Conservation (phyloP, 352 stramenopile genomes). For the Pythium dissimile region DNA sequence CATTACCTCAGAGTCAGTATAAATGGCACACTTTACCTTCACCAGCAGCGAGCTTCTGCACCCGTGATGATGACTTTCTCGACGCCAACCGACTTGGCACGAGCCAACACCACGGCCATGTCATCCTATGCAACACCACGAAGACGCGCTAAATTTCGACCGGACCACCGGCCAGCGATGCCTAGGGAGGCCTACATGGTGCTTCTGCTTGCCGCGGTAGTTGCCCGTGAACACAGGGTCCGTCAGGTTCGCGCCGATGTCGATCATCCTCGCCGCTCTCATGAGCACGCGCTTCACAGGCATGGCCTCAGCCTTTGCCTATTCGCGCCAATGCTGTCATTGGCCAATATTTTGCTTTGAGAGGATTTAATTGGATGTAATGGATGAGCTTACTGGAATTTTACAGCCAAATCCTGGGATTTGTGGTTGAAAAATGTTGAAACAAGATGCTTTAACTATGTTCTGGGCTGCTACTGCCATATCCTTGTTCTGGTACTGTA, state of each 20-base stretch:
- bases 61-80: slow-evolving; percentile 92
- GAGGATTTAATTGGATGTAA: too few relatives aligned
- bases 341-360: too few relatives aligned
- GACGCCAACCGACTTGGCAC: slow-evolving; percentile 80
- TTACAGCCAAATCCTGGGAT: too few relatives aligned
- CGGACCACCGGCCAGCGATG: slow-evolving; percentile 51
- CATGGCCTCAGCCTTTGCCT: not conserved
- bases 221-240: slow-evolving; percentile 82
- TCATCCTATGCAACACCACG: slow-evolving; percentile 48
- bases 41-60: not conserved
- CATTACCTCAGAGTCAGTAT: not conserved
- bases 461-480: too few relatives aligned
- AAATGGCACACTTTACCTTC: not conserved
- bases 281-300: slow-evolving; percentile 1
- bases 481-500: too few relatives aligned
- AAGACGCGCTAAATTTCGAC: not conserved
- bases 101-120: slow-evolving; percentile 81
- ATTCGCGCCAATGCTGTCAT: not conserved
- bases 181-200: slow-evolving; percentile 33
- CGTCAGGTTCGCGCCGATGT: slow-evolving; percentile 91
- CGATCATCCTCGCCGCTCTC: slow-evolving; percentile 39
- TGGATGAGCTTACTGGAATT: not conserved
- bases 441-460: too few relatives aligned
- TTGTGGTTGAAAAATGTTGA: too few relatives aligned
- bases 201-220: slow-evolving; percentile 81